These are phyloP conservation scores for Plasmodium reichenowi DNA, from an alignment of 169 alveolate genomes.

Conservation along the genomic window DNA sequence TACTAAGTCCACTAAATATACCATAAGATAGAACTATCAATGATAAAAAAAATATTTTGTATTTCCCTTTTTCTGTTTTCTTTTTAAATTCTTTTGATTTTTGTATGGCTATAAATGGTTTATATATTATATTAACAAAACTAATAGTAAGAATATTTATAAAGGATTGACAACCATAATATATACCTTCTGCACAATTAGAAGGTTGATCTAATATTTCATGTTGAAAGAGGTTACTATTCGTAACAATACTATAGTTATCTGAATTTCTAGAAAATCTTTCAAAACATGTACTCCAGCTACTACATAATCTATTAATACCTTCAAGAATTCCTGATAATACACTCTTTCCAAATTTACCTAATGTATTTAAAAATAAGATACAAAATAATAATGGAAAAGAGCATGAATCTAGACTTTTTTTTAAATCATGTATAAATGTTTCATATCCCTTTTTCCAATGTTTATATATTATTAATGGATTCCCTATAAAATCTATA, in stretches of 20 bases:
- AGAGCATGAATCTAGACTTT: constrained; percentile 70
- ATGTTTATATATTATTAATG: constrained; percentile 83
- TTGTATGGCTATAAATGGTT: constrained; percentile 78
- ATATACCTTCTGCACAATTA: constrained; percentile 83
- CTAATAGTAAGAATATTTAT: constrained; percentile 81
- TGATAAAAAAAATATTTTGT: constrained; percentile 38
- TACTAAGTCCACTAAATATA: constrained; percentile 77
- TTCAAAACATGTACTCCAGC: constrained; percentile 77
- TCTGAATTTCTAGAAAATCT: constrained; percentile 77
- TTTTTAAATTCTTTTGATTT: constrained; percentile 71
- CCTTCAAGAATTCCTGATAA: constrained; percentile 74
- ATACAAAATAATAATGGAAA: constrained; percentile 74
- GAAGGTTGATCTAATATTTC: constrained; percentile 83
- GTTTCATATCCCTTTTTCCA: constrained; percentile 82
- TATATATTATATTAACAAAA: constrained; percentile 64
- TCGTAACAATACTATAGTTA: constrained; percentile 66
- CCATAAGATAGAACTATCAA: constrained; percentile 50
- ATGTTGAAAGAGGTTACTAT: constrained; percentile 78
- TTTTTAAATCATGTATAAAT: constrained; percentile 62
- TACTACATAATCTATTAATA: constrained; percentile 67
- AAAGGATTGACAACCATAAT: constrained; percentile 81
- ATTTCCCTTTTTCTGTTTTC: constrained; percentile 73
- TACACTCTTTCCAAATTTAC: constrained; percentile 59
- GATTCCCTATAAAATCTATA: constrained; percentile 87
- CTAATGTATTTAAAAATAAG: constrained; percentile 46